Evolutionary conservation across 2,329 filamentous ascomycete species (phyloP), one percentile per base, ranked within the genome.

Genomic region (Cladobotryum mycophilum): DNA sequence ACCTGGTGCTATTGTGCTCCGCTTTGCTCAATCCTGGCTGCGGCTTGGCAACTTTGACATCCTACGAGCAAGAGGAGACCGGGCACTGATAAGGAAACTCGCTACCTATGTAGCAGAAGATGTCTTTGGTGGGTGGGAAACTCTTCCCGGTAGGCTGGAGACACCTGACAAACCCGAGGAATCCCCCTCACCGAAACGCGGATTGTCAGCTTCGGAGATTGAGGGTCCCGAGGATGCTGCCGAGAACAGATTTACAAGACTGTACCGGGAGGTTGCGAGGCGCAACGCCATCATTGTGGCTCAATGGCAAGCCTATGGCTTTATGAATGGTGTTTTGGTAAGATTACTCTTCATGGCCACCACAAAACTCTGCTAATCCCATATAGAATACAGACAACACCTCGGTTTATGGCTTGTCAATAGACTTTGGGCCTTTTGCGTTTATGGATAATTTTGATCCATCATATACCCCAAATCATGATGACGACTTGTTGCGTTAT

Each of bases 401-500:
- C 0, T 96, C 90, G 0, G 79, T 99, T 46, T 84, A 84, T 49
- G 93, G 93, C 0, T 72, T 99, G 0, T 92, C 86, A 5, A 86
- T 99, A 55, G 93, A 99, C 69, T 99, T 91, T 64, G 93, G 93
- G 0, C 93, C 93, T 0, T 99, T 99, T 61, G 93, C 93, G 5
- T 99, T 99, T 68, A 86, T 99, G 74, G 93, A 99, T 67, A 90
- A 91, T 63, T 99, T 97, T 62, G 92, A 99, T 62, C 92, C 92
- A 0, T 75, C 78, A 14, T 99, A 97, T 67, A 99, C 93, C 0
- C 93, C 93, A 1, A 99, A 99, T 64, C 93, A 99, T 66, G 93
- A 99, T 67, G 93, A 99, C 63, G 79, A 86, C 63, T 79, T 86
- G 71, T 74, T 95, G 30, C 82, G 93, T 43, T 99, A 99, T 67